Conservation (phyloP, 2,329 filamentous ascomycete genomes). For the Aspergillus sp. region DNA sequence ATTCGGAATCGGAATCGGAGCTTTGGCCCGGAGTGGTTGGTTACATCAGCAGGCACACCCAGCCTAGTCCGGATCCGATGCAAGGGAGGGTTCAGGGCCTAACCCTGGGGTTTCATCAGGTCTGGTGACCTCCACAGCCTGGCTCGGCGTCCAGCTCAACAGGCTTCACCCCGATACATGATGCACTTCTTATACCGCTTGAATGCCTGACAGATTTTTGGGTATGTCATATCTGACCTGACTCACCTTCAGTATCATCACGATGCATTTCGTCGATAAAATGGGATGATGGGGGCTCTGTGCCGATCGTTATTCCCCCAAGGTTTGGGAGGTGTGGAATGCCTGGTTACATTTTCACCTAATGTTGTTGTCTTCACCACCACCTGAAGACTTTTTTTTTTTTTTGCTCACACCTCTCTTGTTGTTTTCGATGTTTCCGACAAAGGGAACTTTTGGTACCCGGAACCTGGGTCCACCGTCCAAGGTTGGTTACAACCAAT, state of each 20-base stretch:
- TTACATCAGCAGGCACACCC: conserved; percentile 21
- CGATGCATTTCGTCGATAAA: conserved; percentile 13
- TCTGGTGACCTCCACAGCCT: conserved; percentile 25
- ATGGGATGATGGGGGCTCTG: not conserved
- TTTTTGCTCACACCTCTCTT: conserved; percentile 9
- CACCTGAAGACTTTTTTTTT: conserved; percentile 9
- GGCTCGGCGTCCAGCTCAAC: conserved; percentile 14
- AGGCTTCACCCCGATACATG: conserved; percentile 10
- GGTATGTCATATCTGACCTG: conserved; percentile 27
- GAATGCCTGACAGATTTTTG: conserved; percentile 26
- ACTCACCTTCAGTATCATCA: conserved; percentile 17
- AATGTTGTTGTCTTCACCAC: not conserved
- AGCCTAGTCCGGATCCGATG: conserved; percentile 27
- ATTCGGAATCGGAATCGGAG: not conserved
- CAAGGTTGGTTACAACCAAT: conserved; percentile 26
- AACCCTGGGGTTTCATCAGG: conserved; percentile 26
- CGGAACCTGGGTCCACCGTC: conserved; percentile 19
- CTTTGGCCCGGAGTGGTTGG: conserved; percentile 1
- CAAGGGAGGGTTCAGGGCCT: conserved; percentile 33
- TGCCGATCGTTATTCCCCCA: conserved; percentile 1
- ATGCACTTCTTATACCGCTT: conserved; percentile 16
- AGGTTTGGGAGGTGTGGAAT: not conserved
- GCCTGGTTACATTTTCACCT: not conserved
- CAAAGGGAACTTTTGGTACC: conserved; percentile 26
- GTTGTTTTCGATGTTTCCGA: conserved; percentile 22